Conservation (phyloP, 169 alveolate species). For the Blepharisma undulans region DNA sequence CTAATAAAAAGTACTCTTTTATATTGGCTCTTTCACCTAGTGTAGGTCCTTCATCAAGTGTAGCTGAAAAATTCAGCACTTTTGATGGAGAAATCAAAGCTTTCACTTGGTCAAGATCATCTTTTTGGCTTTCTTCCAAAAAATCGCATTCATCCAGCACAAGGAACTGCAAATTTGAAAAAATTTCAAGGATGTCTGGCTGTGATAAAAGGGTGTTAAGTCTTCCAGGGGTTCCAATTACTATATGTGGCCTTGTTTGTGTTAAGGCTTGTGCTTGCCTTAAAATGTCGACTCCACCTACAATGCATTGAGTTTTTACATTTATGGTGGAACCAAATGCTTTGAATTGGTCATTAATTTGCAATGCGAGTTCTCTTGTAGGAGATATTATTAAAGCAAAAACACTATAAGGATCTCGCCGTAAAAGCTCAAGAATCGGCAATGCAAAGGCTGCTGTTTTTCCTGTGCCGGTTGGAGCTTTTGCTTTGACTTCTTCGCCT, state of each 20-base stretch:
- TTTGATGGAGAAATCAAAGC: background rate
- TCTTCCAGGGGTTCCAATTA: conserved; percentile 98
- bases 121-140: conserved; percentile 25
- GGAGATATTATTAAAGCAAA: conserved; percentile 95
- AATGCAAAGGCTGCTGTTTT: conserved; percentile 97
- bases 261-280: conserved; percentile 78
- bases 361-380: conserved; percentile 96
- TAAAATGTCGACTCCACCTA: conserved; percentile 93
- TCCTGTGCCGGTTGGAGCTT: conserved; percentile 98
- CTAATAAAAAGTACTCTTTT: conserved; percentile 26
- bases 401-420: conserved; percentile 94
- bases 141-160: conserved; percentile 98
- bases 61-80: conserved; percentile 30
- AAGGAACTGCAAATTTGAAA: conserved; percentile 86
- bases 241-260: conserved; percentile 92
- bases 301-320: conserved; percentile 81
- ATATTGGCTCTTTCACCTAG: conserved; percentile 15
- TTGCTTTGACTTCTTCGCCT: conserved; percentile 90
- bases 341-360: conserved; percentile 94
- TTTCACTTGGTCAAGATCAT: background rate
- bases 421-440: conserved; percentile 92
- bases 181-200: conserved; percentile 63
- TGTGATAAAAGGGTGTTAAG: conserved; percentile 83
- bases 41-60: background rate
- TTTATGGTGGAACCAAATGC: conserved; percentile 91